Base-by-base conservation (phyloP, 345 rosid genomes). In the Gynandropsis gynandra region DNA sequence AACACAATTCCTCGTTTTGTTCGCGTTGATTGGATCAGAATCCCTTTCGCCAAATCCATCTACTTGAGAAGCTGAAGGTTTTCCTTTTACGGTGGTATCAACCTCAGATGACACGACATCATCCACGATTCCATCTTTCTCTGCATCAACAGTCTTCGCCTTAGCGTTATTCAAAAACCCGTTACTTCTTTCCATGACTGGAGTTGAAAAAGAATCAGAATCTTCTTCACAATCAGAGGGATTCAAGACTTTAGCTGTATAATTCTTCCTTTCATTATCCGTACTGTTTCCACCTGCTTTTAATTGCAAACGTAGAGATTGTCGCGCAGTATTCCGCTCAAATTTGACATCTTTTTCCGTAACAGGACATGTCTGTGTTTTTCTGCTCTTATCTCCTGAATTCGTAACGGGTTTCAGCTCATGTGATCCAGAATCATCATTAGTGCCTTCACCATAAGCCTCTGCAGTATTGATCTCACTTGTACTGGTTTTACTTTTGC, bases 41-140 rank as follows among this genome's bases (percentile, higher is more conserved):
- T 41, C 52, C 20, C 34, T 59, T 47, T 9, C 60, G 41, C 42
- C 59, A 50, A 63, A 67, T 43, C 16, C 54, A 37, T 36, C 47
- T 2, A 14, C 58, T 64, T 20, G 17, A 36, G 37, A 2, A 39
- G 44, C 21, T 18, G 65, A 42, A 35, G 29, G 18, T 62, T 11
- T 50, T 47, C 13, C 54, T 29, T 11, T 44, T 21, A 55, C 24
- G 13, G 16, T 42, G 37, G 16, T n/a, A 17, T 19, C 18, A 16
- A 47, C 59, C 50, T 42, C 40, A 21, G 21, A 33, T 15, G 40
- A 66, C 29, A 47, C 31, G 38, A 47, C 65, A 16, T 48, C 54
- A 42, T 53, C 24, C 20, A 11, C 4, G 35, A 14, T 16, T 16
- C 42, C 58, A 15, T 40, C 44, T 8, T 16, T 31, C 7, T 24